Evolutionary conservation across 257 asterid species (phyloP).

Genomic region (Nicotiana paniculata): DNA sequence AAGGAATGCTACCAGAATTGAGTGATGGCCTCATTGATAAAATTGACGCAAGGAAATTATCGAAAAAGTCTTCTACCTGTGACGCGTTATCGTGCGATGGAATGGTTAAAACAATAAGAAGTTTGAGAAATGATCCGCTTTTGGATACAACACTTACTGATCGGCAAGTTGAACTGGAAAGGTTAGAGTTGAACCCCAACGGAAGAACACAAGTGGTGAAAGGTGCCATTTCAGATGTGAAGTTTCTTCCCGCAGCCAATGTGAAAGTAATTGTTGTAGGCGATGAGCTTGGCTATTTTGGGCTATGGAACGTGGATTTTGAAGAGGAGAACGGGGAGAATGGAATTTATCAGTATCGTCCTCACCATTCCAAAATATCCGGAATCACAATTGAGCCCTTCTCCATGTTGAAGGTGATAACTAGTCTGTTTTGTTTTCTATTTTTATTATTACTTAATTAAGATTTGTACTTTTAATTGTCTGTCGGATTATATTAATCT

Average conservation of each 20-base stretch:
- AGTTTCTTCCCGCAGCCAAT: slow-evolving; percentile 54
- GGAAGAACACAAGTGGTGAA: slow-evolving; percentile 62
- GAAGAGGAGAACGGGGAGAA: slow-evolving; percentile 39
- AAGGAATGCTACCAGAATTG: slow-evolving; percentile 60
- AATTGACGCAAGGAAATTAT: not conserved
- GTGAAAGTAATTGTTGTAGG: slow-evolving; percentile 62
- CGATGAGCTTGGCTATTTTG: slow-evolving; percentile 64
- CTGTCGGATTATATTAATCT: no score
- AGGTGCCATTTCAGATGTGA: slow-evolving; percentile 57
- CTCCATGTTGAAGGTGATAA: slow-evolving; percentile 56
- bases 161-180: slow-evolving; percentile 38
- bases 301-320: slow-evolving; percentile 68
- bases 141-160: not conserved
- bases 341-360: slow-evolving; percentile 50
- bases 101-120: slow-evolving; percentile 28
- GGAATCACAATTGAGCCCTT: slow-evolving; percentile 54
- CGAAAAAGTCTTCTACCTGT: slow-evolving; percentile 27
- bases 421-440: not conserved
- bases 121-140: slow-evolving; percentile 14
- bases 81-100: slow-evolving; percentile 37
- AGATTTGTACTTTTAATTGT: no score
- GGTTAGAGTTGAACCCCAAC: slow-evolving; percentile 44
- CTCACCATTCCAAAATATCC: slow-evolving; percentile 48
- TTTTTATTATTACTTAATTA: not conserved
- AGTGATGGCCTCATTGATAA: not conserved